Evolutionary conservation across 2,329 filamentous ascomycete genomes (phyloP).

Genomic region (Furcasterigmium furcatum): DNA sequence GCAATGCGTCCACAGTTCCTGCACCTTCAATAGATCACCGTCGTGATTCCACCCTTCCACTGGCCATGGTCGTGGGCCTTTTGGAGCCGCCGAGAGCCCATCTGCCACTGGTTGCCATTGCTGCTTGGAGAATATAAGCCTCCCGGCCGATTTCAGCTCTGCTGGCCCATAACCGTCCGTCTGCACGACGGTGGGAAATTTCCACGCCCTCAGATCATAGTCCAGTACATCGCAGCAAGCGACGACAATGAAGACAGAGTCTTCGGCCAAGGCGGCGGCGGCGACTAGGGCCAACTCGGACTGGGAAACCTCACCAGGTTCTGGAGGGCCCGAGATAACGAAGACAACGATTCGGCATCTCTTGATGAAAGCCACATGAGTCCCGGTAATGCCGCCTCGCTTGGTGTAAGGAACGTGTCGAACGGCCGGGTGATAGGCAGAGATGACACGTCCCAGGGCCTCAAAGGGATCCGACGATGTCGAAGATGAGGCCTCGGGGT

Average conservation of each 20-base stretch:
- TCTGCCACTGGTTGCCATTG: too few species aligned
- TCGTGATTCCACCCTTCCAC: constrained; percentile 35
- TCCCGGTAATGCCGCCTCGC: constrained; percentile 58
- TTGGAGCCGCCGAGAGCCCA: too few species aligned
- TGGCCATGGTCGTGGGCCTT: constrained; percentile 35
- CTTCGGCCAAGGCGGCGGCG: constrained; percentile 42
- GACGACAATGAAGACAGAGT: constrained; percentile 48
- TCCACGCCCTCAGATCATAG: constrained; percentile 30
- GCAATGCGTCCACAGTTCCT: constrained; percentile 44
- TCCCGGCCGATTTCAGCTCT: constrained; percentile 47
- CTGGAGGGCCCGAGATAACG: constrained; percentile 49
- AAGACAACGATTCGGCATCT: constrained; percentile 59
- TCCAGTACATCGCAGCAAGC: constrained; percentile 44
- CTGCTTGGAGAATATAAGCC: too few species aligned
- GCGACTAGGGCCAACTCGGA: constrained; percentile 45
- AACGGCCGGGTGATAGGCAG: constrained; percentile 55
- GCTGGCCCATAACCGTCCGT: constrained; percentile 42
- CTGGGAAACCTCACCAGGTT: constrained; percentile 47
- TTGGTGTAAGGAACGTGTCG: constrained; percentile 71
- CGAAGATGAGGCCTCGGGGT: constrained; percentile 33
- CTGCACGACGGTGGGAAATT: constrained; percentile 51
- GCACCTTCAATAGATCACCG: constrained; percentile 34
- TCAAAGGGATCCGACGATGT: constrained; percentile 67
- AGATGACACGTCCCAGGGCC: constrained; percentile 61
- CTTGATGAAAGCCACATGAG: constrained; percentile 61